Percentiles rank a stretch among this genome's conserved stretches.
These are phyloP conservation scores for Silybum marianum DNA, from an alignment of 129 eudicot species.

Conservation along the genomic window DNA sequence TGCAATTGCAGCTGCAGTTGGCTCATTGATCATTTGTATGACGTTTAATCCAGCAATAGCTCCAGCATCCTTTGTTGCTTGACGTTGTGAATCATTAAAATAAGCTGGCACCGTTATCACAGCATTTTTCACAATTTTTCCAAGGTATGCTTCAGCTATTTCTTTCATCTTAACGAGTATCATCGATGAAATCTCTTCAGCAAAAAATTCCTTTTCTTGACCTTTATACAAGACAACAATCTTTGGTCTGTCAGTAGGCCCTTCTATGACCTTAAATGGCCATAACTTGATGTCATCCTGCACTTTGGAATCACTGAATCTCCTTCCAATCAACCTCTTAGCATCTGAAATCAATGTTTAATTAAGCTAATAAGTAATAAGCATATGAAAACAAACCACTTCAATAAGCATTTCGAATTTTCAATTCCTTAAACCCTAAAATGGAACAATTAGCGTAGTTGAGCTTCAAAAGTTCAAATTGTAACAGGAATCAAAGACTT, in stretches of 20 bases:
- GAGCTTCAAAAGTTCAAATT: no score
- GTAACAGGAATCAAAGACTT: no score
- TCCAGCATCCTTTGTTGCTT: no score
- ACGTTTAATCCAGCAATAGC: conserved; percentile 16
- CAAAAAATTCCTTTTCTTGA: conserved; percentile 22
- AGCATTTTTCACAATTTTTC: no score
- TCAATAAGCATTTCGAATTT: no score
- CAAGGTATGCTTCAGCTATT: no score
- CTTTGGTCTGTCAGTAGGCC: conserved; percentile 10
- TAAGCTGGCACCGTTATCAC: no score
- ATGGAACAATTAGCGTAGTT: no score
- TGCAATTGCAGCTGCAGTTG: conserved; percentile 8
- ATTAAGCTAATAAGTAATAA: no score
- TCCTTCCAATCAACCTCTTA: conserved; percentile 35
- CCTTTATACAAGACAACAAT: conserved; percentile 22
- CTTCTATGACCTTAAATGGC: conserved; percentile 25
- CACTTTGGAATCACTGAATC: conserved; percentile 20
- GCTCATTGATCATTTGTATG: conserved; percentile 20
- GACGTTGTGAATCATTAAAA: no score
- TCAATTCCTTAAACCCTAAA: no score
- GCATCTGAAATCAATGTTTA: conserved; percentile 13
- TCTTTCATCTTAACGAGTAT: conserved; percentile 20
- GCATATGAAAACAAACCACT: no score
- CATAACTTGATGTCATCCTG: conserved; percentile 14
- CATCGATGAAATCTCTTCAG: conserved; percentile 38